These are phyloP conservation scores for Kernera saxatilis DNA, from an alignment of 345 rosid species.

Conservation along the genomic window DNA sequence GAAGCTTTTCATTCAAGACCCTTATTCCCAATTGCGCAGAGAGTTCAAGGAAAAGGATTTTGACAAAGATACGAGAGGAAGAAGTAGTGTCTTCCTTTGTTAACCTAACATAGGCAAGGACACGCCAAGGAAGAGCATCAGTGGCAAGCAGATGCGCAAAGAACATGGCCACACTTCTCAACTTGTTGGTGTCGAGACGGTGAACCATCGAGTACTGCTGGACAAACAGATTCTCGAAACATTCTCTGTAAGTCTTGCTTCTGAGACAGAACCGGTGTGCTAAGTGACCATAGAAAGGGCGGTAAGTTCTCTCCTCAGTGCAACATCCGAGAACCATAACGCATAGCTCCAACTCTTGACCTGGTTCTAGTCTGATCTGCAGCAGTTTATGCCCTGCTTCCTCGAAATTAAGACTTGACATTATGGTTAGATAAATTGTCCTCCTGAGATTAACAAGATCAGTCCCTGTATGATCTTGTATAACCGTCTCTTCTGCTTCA, in stretches of 20 bases:
- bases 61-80: conserved; percentile 65
- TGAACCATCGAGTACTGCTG: conserved; percentile 69
- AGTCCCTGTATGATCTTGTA: conserved; percentile 71
- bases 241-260: conserved; percentile 55
- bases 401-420: conserved; percentile 85
- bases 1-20: conserved; percentile 50
- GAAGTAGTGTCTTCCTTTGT: conserved; percentile 73
- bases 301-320: conserved; percentile 15
- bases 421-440: conserved; percentile 69
- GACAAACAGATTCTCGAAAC: conserved; percentile 69
- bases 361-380: conserved; percentile 72
- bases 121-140: conserved; percentile 65
- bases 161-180: conserved; percentile 60
- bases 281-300: conserved; percentile 7
- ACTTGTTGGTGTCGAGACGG: conserved; percentile 57
- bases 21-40: conserved; percentile 59
- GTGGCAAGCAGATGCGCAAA: conserved; percentile 69
- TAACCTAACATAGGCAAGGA: conserved; percentile 47
- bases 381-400: conserved; percentile 83
- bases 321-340: conserved; percentile 15
- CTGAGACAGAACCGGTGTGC: conserved; percentile 53
- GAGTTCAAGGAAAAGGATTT: conserved; percentile 62
- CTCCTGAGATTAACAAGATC: conserved; percentile 76
- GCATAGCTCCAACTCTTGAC: conserved; percentile 48
- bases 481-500: conserved; percentile 42